Evolutionary conservation across 179 eudicot species (phyloP).

Genomic region (Actinidia chinensis): DNA sequence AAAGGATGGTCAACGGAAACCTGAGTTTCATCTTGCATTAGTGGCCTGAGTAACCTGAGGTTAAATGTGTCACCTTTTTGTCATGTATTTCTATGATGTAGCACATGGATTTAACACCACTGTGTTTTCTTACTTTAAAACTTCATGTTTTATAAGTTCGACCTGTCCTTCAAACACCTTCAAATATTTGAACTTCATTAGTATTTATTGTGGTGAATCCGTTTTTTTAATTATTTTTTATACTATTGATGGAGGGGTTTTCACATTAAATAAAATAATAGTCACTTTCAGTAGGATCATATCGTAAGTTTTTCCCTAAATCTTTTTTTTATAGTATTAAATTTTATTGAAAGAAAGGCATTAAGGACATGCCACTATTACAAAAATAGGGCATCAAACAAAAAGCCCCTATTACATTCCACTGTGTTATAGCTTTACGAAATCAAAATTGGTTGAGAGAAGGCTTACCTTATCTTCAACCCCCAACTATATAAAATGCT

Average conservation of each 20-base stretch:
- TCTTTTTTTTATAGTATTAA: too few relatives aligned
- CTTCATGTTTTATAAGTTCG: neutral
- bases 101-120: neutral
- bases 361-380: too few relatives aligned
- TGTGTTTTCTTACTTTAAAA: neutral
- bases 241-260: neutral
- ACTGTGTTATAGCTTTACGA: too few relatives aligned
- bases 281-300: neutral
- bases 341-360: too few relatives aligned
- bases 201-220: neutral
- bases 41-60: constrained; percentile 63
- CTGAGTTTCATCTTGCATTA: constrained; percentile 78
- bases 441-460: too few relatives aligned
- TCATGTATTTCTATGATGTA: neutral
- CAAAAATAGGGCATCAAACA: too few relatives aligned
- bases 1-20: constrained; percentile 63
- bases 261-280: neutral
- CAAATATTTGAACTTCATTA: neutral
- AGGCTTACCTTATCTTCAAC: too few relatives aligned
- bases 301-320: too few relatives aligned
- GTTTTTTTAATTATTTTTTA: neutral
- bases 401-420: too few relatives aligned
- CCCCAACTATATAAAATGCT: too few relatives aligned
- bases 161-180: neutral
- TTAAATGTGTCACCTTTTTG: constrained; percentile 18